Evolutionary conservation across 2,329 filamentous ascomycete genomes (phyloP).

Genomic region (Penicillium sp.): DNA sequence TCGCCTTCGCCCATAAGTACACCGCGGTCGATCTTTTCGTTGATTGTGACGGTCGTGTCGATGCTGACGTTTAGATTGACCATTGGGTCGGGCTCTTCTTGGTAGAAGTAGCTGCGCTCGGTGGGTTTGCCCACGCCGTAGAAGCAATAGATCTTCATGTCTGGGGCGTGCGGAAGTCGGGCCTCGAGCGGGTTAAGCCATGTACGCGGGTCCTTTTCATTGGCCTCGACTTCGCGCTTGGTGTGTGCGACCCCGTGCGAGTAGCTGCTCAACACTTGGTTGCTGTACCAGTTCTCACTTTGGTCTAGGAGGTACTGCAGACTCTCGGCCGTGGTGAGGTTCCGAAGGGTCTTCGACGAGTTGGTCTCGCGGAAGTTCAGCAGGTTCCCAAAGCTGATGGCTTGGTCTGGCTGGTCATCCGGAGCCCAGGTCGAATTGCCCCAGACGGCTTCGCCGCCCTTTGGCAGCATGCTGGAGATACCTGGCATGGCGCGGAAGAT

Average conservation of each 20-base stretch:
- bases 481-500: conserved; percentile 97
- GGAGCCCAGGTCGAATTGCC: conserved; percentile 82
- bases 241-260: conserved; percentile 85
- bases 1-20: conserved; percentile 96
- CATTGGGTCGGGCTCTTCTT: conserved; percentile 59
- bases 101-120: conserved; percentile 88
- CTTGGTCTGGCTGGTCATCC: conserved; percentile 71
- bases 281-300: conserved; percentile 77
- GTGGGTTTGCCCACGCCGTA: conserved; percentile 92
- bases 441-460: conserved; percentile 93
- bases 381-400: conserved; percentile 69
- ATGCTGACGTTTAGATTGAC: conserved; percentile 52
- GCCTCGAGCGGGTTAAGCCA: conserved; percentile 98
- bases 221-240: conserved; percentile 69
- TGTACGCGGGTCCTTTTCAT: conserved; percentile 68
- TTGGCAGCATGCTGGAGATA: conserved; percentile 91
- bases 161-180: conserved; percentile 76
- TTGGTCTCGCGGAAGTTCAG: conserved; percentile 70
- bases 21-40: conserved; percentile 63
- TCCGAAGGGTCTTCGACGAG: conserved; percentile 58
- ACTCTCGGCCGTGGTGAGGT: conserved; percentile 74
- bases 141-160: conserved; percentile 93
- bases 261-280: conserved; percentile 68
- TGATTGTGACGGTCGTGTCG: conserved; percentile 46
- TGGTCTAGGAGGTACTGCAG: conserved; percentile 71